These are phyloP conservation scores for Coemansia sp. DNA, from an alignment of 192 early-diverging fungal genomes.

Conservation along the genomic window DNA sequence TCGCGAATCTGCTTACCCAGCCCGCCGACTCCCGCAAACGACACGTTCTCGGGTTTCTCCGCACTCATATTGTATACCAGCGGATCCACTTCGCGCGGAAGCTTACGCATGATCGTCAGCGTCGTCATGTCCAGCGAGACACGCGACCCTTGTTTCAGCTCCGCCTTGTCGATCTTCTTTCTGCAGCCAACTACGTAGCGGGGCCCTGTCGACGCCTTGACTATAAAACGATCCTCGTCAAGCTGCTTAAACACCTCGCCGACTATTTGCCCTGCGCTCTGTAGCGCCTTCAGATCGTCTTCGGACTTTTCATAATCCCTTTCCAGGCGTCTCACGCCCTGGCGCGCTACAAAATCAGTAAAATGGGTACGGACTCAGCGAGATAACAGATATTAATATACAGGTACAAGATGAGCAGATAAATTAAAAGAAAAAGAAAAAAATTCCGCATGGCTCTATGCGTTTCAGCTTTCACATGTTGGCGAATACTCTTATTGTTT, in stretches of 20 bases:
- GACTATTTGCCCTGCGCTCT: slow-evolving; percentile 99
- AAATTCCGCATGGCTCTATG: too few relatives aligned
- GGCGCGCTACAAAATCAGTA: slow-evolving; percentile 63
- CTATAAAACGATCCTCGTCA: slow-evolving; percentile 95
- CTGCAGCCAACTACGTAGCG: slow-evolving; percentile 98
- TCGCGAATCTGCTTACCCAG: slow-evolving; percentile 96
- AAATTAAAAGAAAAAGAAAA: too few relatives aligned
- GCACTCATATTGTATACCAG: slow-evolving; percentile 99
- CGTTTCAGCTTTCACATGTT: too few relatives aligned
- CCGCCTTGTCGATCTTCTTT: slow-evolving; percentile 89
- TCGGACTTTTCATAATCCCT: slow-evolving; percentile 94
- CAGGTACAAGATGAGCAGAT: too few relatives aligned
- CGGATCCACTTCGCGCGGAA: slow-evolving; percentile 98
- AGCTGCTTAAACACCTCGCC: slow-evolving; percentile 97
- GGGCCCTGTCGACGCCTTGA: slow-evolving; percentile 94
- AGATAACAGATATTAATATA: too few relatives aligned
- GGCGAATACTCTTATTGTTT: too few relatives aligned
- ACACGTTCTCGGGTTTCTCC: slow-evolving; percentile 92
- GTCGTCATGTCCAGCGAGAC: slow-evolving; percentile 99
- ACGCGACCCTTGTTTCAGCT: slow-evolving; percentile 93
- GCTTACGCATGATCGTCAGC: slow-evolving; percentile 98
- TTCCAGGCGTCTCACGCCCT: slow-evolving; percentile 81
- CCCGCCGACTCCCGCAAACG: slow-evolving; percentile 97
- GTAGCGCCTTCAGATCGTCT: slow-evolving; percentile 95
- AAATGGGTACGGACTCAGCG: too few relatives aligned